Base-by-base conservation (phyloP, 768 basidiomycete species). In the Russula lepida region DNA sequence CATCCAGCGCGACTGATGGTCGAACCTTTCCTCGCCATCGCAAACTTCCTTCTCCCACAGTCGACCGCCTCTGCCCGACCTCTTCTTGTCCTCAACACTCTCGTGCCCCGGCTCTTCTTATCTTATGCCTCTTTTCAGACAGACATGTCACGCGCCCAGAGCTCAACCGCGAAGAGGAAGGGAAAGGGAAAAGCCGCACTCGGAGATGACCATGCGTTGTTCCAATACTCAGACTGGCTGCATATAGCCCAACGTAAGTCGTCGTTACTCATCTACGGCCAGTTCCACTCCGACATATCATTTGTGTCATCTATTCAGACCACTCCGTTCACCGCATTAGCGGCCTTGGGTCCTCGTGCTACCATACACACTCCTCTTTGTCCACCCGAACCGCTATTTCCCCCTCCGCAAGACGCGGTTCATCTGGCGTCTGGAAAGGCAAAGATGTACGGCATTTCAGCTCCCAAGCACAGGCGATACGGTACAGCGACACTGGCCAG, bases 201-300 rank as follows among this genome's bases (percentile, higher is more conserved):
- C 62, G 56, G 62, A 58, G 47, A 64, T 46, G 64, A 60, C 6
- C 30, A 39, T n/a, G 25, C 39, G 37, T 32, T 46, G 57, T 41
- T 58, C 55, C 54, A 64, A 60, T 25, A 28, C 44, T 56, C 59
- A 11, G 56, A 60, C 30, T 66, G 65, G 63, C 57, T 64, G 30
- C 52, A 46, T 41, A 6, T 33, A 23, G 27, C 54, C 39, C 64
- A 66, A 35, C 46, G 65, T 66, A 56, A 30, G 65, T 62, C 48
- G 4, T 52, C 56, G 1, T 43, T 21, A 1, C 25, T 32, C 35
- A 37, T 63, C 3, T 32, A 51, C 43, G 32, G 37, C 13, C 11
- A 28, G 1, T 25, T 48, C 53, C 37, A 15, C 55, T 23, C 61
- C 23, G 28, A 54, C 47, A 23, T 49, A 6, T 48, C 43, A 56